Conservation (phyloP, 495 filamentous ascomycete species). For the Penicillium verhagenii region DNA sequence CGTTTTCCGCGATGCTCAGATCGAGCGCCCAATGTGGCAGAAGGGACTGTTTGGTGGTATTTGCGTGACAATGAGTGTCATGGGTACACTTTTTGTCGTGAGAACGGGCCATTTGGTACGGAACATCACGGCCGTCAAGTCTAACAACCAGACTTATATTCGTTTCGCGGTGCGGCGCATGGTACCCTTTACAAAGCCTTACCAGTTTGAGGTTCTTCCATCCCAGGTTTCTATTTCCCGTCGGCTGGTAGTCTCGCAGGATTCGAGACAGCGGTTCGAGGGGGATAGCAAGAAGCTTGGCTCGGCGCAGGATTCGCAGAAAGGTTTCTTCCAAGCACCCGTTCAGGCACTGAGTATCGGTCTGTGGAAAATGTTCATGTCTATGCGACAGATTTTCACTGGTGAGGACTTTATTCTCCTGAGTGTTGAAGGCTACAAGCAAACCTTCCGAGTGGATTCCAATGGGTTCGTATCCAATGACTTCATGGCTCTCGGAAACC, state of each 20-base stretch:
- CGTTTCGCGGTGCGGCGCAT: slow-evolving; percentile 40
- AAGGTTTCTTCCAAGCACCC: slow-evolving; percentile 39
- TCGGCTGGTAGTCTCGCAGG: slow-evolving; percentile 30
- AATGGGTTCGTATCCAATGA: slow-evolving; percentile 40
- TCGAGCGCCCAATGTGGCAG: slow-evolving; percentile 39
- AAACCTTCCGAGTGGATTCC: slow-evolving; percentile 39
- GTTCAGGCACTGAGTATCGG: slow-evolving; percentile 32
- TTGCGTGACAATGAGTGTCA: slow-evolving; percentile 43
- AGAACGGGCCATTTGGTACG: slow-evolving; percentile 37
- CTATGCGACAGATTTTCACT: slow-evolving; percentile 43
- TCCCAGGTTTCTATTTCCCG: slow-evolving; percentile 17
- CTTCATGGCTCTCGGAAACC: slow-evolving; percentile 34
- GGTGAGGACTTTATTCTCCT: slow-evolving; percentile 48
- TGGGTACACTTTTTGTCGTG: slow-evolving; percentile 41
- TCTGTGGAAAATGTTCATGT: slow-evolving; percentile 37
- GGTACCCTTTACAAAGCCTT: slow-evolving; percentile 42
- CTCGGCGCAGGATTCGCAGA: slow-evolving; percentile 10
- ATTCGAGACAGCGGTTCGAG: slow-evolving; percentile 19
- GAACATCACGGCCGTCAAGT: slow-evolving; percentile 36
- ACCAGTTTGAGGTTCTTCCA: slow-evolving; percentile 26
- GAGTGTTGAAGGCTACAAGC: slow-evolving; percentile 41
- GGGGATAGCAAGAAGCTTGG: slow-evolving; percentile 19
- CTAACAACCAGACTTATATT: slow-evolving; percentile 28
- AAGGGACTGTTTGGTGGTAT: slow-evolving; percentile 39
- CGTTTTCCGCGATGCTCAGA: slow-evolving; percentile 34